These are phyloP conservation scores for Penicillium daleae DNA, from an alignment of 495 filamentous ascomycete genomes.

Conservation along the genomic window DNA sequence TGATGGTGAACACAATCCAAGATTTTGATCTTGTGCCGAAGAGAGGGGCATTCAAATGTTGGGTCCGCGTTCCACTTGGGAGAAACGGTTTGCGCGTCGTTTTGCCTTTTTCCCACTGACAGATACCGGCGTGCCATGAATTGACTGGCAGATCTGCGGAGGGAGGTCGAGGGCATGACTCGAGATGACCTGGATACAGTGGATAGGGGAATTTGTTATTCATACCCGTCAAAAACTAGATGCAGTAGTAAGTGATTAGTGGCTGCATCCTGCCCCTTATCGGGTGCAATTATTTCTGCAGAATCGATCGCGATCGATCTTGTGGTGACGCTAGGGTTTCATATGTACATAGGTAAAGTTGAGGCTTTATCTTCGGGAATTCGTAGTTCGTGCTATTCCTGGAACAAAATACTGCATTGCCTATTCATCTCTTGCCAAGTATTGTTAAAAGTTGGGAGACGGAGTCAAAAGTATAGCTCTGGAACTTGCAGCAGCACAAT, in stretches of 20 bases:
- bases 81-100: slow-evolving; percentile 1
- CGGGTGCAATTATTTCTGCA: neutral
- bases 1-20: neutral
- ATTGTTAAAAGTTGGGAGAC: too few species aligned
- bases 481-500: neutral
- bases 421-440: too few species aligned
- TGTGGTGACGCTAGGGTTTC: neutral
- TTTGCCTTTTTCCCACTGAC: neutral
- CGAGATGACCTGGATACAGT: neutral
- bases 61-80: slow-evolving; percentile 9
- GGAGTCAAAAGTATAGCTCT: neutral
- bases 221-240: too few species aligned
- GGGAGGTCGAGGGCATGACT: neutral
- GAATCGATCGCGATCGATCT: neutral
- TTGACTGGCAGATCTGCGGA: neutral
- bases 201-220: too few species aligned
- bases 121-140: slow-evolving; percentile 5
- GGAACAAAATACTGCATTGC: too few species aligned
- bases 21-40: neutral
- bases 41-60: neutral
- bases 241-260: neutral
- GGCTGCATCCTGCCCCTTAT: too few species aligned
- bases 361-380: neutral
- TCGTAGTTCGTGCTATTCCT: too few species aligned
- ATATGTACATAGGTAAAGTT: neutral